A percentile compares a stretch with the other conserved stretches of the same genome.
These are phyloP conservation scores for Colletotrichum sp. DNA, from an alignment of 2,329 filamentous ascomycete genomes.

Conservation along the genomic window DNA sequence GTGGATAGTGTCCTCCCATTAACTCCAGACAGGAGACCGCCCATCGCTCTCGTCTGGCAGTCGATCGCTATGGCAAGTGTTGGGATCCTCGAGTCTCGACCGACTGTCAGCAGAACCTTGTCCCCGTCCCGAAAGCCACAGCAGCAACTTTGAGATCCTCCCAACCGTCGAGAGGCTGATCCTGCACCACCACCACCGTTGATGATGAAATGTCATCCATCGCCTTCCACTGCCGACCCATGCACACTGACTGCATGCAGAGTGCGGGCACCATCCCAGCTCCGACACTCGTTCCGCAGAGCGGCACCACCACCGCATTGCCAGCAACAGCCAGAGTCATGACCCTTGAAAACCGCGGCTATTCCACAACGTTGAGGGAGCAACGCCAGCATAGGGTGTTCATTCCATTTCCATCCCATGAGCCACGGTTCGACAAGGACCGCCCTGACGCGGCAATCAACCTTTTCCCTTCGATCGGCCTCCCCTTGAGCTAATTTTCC, in stretches of 20 bases:
- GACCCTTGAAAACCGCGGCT: not conserved
- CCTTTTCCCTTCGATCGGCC: not conserved
- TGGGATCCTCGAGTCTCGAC: not conserved
- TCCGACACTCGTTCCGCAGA: not conserved
- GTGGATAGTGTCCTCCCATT: not conserved
- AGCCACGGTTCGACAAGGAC: not conserved
- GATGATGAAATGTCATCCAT: not conserved
- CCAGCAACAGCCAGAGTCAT: not conserved
- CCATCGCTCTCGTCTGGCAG: not conserved
- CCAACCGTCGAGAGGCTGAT: not conserved
- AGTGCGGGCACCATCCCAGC: not conserved
- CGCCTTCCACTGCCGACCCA: slow-evolving; percentile 4
- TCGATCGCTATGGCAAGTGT: not conserved
- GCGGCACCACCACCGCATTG: not conserved
- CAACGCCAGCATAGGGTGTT: slow-evolving; percentile 9
- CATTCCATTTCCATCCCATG: slow-evolving; percentile 19
- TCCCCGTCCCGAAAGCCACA: not conserved
- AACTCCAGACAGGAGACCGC: not conserved
- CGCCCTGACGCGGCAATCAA: not conserved
- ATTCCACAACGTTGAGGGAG: slow-evolving; percentile 14
- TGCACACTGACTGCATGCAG: slow-evolving; percentile 6
- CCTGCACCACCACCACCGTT: not conserved
- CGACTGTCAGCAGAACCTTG: not conserved
- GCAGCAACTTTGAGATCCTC: not conserved
- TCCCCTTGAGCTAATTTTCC: not conserved